phyloP scores from a whole-genome alignment of 2,329 filamentous ascomycete genomes.

The Cadophora malorum region DNA sequence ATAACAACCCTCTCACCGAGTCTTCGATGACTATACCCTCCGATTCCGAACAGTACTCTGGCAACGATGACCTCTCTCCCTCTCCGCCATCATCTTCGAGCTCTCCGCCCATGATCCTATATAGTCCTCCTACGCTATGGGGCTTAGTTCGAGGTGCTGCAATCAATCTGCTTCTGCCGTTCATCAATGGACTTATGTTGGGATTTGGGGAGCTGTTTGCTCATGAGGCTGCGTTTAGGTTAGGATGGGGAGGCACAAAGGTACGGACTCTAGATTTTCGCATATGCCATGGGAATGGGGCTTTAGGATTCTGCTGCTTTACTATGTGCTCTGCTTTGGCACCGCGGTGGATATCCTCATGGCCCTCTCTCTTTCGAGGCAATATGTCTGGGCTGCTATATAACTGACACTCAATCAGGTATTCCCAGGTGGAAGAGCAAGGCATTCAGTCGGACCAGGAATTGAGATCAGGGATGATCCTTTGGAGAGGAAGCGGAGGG shows the following conservation, averaged over 20 bases:
- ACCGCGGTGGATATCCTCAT: neutral
- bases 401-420: slow-evolving; percentile 34
- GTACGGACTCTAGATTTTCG: slow-evolving; percentile 56
- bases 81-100: slow-evolving; percentile 66
- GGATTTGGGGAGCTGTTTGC: slow-evolving; percentile 97
- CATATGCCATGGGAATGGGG: neutral
- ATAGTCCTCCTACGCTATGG: slow-evolving; percentile 88
- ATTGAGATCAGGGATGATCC: slow-evolving; percentile 79
- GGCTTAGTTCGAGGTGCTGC: slow-evolving; percentile 84
- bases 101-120: slow-evolving; percentile 78
- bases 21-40: slow-evolving; percentile 80
- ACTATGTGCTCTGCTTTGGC: neutral
- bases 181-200: slow-evolving; percentile 97
- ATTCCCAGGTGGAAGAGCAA: slow-evolving; percentile 39
- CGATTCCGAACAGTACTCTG: slow-evolving; percentile 83
- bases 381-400: neutral
- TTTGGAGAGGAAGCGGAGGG: slow-evolving; percentile 49
- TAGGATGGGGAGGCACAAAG: slow-evolving; percentile 95
- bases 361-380: neutral
- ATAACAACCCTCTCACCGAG: slow-evolving; percentile 66
- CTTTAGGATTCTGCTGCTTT: neutral
- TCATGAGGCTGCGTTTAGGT: slow-evolving; percentile 89
- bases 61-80: slow-evolving; percentile 64
- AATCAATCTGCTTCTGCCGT: slow-evolving; percentile 94
- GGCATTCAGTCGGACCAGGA: slow-evolving; percentile 75